Evolutionary conservation across 2,329 filamentous ascomycete genomes (phyloP), one percentile per base, ranked within the genome.

Genomic region (Chaetomiaceae sp.): DNA sequence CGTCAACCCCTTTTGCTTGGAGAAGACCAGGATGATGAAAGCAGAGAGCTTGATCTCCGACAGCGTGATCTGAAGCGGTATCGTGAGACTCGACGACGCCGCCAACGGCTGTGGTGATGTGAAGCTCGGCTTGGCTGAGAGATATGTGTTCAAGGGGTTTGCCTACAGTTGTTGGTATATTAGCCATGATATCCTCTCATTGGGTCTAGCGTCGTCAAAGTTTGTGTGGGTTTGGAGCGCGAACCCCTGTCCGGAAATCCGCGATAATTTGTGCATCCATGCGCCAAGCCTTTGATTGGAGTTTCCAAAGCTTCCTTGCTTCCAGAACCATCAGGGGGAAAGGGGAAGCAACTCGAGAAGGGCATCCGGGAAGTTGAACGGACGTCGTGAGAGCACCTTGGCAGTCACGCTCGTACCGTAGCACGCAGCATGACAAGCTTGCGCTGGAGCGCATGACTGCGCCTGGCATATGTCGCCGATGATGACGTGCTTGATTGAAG

Each of bases 21-120:
- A 97, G 67, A 99, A 99, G 55, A 99, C 93, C 44, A 99, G 71
- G 52, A 99, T 96, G 60, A 99, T 95, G 68, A 99, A 97, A 10
- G 92, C 93, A 4, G 91, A 96, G 44, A 99, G 75, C 65, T 95
- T 89, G 66, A 99, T 95, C 60, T 97, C 89, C 41, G 93, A 97
- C 44, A 99, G 69, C 0, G 93, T 97, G 60, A 99, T 96, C 65
- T 95, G 92, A 38, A 99, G 75, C n/a, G 93, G 93, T 63, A 99
- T 99, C 2, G 93, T 99, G 59, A 99, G 77, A 30, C 92, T 89
- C 37, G 90, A 92, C 50, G 89, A 85, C 40, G 93, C 93, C 42
- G 93, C 93, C 53, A 99, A 73, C 4, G 93, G 93, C 66, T 92
- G 83, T 38, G 93, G 93, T 40, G 91, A 96, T 27, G 92, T 92